Base-by-base conservation (phyloP, 2,329 filamentous ascomycete species). In the Plenodomus biglobosus region DNA sequence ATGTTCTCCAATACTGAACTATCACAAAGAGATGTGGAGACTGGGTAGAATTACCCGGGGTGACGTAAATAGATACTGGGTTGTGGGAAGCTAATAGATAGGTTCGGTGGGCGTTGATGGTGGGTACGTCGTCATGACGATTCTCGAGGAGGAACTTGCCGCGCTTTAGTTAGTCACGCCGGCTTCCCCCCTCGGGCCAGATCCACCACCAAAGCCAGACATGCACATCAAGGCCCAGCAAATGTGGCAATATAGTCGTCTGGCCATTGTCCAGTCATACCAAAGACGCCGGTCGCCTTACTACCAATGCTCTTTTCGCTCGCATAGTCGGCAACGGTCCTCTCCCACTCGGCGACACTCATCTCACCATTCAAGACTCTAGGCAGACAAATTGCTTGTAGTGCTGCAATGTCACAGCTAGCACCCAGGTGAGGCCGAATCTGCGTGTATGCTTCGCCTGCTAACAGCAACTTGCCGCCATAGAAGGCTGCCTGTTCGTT, bases 391-490 rank as follows among this genome's bases (percentile, higher is more conserved):
- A 73, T 32, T 2, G 71, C 70, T 46, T 76, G 73, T 32, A 71
- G 63, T 1, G 73, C 75, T 2, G 73, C 72, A 47, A 77, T 73
- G 18, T 74, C 70, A 2, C 75, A 75, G 8, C 73, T 74, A n/a
- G 69, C 61, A 1, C 68, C 76, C 3, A 72, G 60, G 48, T 78
- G 75, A 2, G 76, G 75, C 19, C 76, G 56, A 24, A 77, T 70
- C 2, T 73, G 67, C 1, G 71, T 66, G 30, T 76, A 58, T 0
- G 76, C 71, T 53, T 79, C 76, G 1, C 76, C 76, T 1, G 75
- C 73, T 3, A 78, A 54, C n/a, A 77, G 17, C 0, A 78, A 51
- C 21, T 68, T 72, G 0, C 73, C 74, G 27, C 65, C 67, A 18
- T 64, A 65, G 46, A 74, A 75, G 21, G 52, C 59, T 8, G 71